Percentiles rank a stretch among this genome's conserved stretches.
phyloP scores from a whole-genome alignment of 2,329 filamentous ascomycete species.

The Trichophyton schoenleinii region DNA sequence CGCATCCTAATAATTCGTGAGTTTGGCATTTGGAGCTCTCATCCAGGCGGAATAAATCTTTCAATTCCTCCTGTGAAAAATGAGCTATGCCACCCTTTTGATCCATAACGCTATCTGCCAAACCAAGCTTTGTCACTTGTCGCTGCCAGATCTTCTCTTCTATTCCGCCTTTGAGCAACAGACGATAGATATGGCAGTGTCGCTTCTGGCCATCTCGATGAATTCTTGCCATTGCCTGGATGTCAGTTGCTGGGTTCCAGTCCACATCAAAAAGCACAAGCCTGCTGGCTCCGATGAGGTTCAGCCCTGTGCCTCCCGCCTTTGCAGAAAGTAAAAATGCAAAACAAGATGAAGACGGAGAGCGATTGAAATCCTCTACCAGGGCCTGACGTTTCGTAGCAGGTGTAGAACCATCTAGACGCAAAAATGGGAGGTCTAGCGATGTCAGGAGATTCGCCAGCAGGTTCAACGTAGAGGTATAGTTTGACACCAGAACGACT shows the following conservation, averaged over 20 bases:
- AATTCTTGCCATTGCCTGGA: conserved; percentile 63
- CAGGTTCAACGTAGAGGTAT: conserved; percentile 58
- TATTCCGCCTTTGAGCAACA: conserved; percentile 54
- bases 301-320: conserved; percentile 56
- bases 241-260: conserved; percentile 63
- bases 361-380: conserved; percentile 58
- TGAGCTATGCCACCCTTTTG: conserved; percentile 46
- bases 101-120: conserved; percentile 60
- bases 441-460: conserved; percentile 49
- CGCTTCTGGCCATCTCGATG: conserved; percentile 59
- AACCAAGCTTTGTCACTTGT: conserved; percentile 56
- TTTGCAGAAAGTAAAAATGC: conserved; percentile 63
- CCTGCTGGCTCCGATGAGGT: conserved; percentile 57
- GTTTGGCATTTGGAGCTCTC: conserved; percentile 51
- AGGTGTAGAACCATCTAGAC: conserved; percentile 56
- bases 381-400: conserved; percentile 52
- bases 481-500: conserved; percentile 64
- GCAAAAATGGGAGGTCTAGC: conserved; percentile 50
- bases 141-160: conserved; percentile 67
- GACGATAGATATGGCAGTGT: conserved; percentile 56
- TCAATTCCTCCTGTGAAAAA: conserved; percentile 54
- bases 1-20: conserved; percentile 53
- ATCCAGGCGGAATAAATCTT: conserved; percentile 55
- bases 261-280: conserved; percentile 61
- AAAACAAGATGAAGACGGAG: conserved; percentile 44